Percentiles rank a stretch among this genome's conserved stretches.
These are phyloP conservation scores for Ziziphus jujuba DNA, from an alignment of 306 rosid genomes.

Conservation along the genomic window DNA sequence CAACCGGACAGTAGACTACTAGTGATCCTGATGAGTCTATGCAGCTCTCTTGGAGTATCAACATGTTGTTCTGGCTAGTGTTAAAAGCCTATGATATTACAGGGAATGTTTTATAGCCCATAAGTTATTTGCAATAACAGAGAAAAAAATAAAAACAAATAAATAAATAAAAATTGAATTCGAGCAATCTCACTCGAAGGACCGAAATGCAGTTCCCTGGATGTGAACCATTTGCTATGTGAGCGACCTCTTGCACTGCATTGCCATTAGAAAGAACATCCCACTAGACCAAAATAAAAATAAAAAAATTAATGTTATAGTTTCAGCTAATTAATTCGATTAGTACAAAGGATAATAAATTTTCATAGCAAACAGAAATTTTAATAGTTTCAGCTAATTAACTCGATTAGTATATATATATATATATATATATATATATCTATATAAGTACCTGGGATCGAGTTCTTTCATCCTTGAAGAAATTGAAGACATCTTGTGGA, in stretches of 20 bases:
- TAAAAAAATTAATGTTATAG: not conserved
- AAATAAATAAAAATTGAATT: not conserved
- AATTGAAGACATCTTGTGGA: slow-evolving; percentile 80
- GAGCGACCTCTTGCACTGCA: slow-evolving; percentile 91
- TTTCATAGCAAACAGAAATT: not conserved
- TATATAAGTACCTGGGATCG: slow-evolving; percentile 95
- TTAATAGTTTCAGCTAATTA: no score
- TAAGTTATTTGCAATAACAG: not conserved
- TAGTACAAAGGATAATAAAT: not conserved
- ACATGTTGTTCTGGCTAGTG: slow-evolving; percentile 85
- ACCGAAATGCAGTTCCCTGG: slow-evolving; percentile 93
- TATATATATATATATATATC: no score
- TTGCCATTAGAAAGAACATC: slow-evolving; percentile 90
- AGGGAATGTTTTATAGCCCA: not conserved
- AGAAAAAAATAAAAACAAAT: no score
- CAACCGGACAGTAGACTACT: slow-evolving; percentile 85
- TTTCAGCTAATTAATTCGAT: not conserved
- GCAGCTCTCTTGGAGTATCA: slow-evolving; percentile 97
- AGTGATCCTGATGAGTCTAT: slow-evolving; percentile 82
- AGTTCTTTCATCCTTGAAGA: slow-evolving; percentile 89
- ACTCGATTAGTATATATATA: no score
- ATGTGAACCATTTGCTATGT: slow-evolving; percentile 87
- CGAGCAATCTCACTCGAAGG: slow-evolving; percentile 58
- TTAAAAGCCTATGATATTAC: slow-evolving; percentile 57
- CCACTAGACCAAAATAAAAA: slow-evolving; percentile 52